Base-by-base conservation (phyloP, 1,139 yeast genomes). In the Candida neerlandica region DNA sequence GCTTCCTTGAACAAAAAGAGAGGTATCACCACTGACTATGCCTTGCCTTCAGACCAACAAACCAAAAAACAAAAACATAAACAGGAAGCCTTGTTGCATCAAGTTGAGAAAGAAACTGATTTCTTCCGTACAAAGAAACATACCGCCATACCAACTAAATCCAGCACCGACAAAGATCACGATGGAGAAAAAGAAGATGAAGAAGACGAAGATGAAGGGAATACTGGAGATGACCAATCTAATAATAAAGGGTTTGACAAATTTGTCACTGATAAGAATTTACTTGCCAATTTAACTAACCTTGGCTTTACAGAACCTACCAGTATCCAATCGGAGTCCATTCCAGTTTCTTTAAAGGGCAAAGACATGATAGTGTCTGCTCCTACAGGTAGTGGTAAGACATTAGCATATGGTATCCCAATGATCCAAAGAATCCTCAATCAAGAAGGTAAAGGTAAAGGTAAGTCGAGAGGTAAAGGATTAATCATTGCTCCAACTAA, bases 361-460 rank as follows among this genome's bases (percentile, higher is more conserved):
- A 78, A 94, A 52, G 96, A 90, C 61, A 63, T 90, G 43, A 74
- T 90, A 50, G 96, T 95, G 1, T 88, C 96, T 74, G 96, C 97
- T 0, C 97, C 96, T 39, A 90, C 97, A 0, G 97, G 97, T 58
- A 87, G 96, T 5, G 97, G 97, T 71, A 90, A 90, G 65, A 89
- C 97, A 0, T 73, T 91, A 45, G 97, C 97, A 42, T 94, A 88
- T 65, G 75, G 88, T 50, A 81, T 91, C 15, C 99, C 99, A 2
- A 63, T 92, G 57, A 70, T 94, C 14, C 96, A 90, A 60, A 45
- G 65, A 61, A 50, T 49, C 21, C 6, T 40, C 32, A 14, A 57
- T 5, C 65, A 63, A 18, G 58, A 61, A 27, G 55, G 57, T 26
- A 77, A 89, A 58, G 95, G 96, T 6, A 21, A 21, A 6, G 6